Base-by-base conservation (phyloP, 2,329 filamentous ascomycete species). In the Metarhizium sp. region DNA sequence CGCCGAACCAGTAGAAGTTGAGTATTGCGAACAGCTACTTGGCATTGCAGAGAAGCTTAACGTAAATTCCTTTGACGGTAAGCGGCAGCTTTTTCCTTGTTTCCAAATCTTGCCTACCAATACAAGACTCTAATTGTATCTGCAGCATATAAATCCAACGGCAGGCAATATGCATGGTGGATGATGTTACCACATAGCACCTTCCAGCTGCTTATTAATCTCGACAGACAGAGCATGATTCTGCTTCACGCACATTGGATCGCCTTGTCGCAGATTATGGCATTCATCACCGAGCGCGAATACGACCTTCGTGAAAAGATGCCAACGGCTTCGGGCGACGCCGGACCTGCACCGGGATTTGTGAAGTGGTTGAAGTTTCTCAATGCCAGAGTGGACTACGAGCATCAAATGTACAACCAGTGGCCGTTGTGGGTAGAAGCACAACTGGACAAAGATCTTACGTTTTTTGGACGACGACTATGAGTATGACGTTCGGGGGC, bases 341-440 rank as follows among this genome's bases (percentile, higher is more conserved):
- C 52, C 25, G 56, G 59, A 5, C 63, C 69, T n/a, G 75, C 77
- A 55, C 62, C 70, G 7, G 78, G 77, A 2, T 76, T 77, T 54
- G 60, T 69, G 13, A 67, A 76, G 29, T 82, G 79, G 79, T 71
- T 82, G 11, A 72, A 68, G 61, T 69, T 77, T 54, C 68, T 80
- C 38, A 82, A 82, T 61, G 62, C 67, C 11, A 69, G 73, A 57
- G 69, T 82, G 18, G 73, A 75, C 56, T 65, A 64, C 36, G 72
- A 74, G 58, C 71, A 79, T 54, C 65, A 64, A 51, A 59, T 60
- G 25, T 79, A 78, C 58, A 81, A 81, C 55, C 66, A 70, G 59
- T 82, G 77, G 78, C 79, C 79, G 16, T 56, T 71, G 62, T 82
- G 79, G 79, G 78, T 81, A 4, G 75, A 80, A 61, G 68, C 70